These are phyloP conservation scores for Alternaria conjuncta DNA, from an alignment of 2,329 filamentous ascomycete genomes.

Conservation along the genomic window DNA sequence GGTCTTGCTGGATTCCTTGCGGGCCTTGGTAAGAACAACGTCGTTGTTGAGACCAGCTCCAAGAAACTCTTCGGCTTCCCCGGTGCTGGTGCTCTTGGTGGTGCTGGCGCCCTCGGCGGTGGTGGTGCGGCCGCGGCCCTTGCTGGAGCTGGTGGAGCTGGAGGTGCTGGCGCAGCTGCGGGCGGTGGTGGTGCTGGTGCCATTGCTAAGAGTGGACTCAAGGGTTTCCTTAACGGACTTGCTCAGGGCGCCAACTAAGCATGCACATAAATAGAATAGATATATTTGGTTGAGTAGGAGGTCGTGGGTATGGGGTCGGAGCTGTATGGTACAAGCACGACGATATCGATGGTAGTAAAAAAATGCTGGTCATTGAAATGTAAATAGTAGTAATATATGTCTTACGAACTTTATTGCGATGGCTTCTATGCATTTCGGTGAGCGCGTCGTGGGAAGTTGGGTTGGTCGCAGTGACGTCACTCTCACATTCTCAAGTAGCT, in stretches of 20 bases:
- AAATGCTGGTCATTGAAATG: not conserved
- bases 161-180: not conserved
- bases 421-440: not conserved
- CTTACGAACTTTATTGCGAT: not conserved
- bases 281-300: not conserved
- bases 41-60: not conserved
- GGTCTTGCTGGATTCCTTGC: constrained; percentile 2
- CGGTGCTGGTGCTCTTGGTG: not conserved
- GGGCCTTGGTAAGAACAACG: not conserved
- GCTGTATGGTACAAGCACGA: not conserved
- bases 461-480: not conserved
- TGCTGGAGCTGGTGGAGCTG: not conserved
- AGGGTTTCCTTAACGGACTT: not conserved
- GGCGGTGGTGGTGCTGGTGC: not conserved
- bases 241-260: not conserved
- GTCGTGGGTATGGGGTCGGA: not conserved
- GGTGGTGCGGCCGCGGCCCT: not conserved
- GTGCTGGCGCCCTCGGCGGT: not conserved
- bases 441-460: not conserved
- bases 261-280: not conserved
- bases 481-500: not conserved
- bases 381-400: constrained; percentile 1
- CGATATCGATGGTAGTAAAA: not conserved
- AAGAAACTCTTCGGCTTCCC: not conserved
- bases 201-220: not conserved